Base-by-base conservation (phyloP, 768 basidiomycete species). In the Lactarius psammicola region DNA sequence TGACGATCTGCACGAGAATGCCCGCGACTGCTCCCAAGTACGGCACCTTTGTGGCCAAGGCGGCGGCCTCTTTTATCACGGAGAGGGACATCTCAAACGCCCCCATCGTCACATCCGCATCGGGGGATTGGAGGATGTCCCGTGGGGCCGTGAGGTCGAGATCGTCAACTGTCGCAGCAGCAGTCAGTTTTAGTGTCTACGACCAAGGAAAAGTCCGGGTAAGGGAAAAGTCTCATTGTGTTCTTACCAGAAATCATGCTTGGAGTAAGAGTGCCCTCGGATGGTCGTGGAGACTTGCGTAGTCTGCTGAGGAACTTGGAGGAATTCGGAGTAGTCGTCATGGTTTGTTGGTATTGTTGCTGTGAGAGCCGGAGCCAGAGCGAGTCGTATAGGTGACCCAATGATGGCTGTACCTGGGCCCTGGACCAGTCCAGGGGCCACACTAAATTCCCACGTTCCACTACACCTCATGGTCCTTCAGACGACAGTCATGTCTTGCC, bases 1-100 rank as follows among this genome's bases (percentile, higher is more conserved):
- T 58, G 53, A 63, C 31, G 11, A 63, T 68, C 28, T 65, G 54
- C n/a, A 56, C 4, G 7, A 64, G 28, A 34, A 69, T 10, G 9
- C 59, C n/a, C 10, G 62, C 58, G 40, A 69, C 13, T 5, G 26
- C 59, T 34, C 59, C 62, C 44, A 69, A 2, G 49, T 67, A 69
- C 15, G 68, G 68, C 20, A 69, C 30, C 4, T 18, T 36, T 34
- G 26, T 8, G 1, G 62, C 51, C 44, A 67, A 46, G 20, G n/a
- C 46, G 7, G 61, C 62, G 2, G 61, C 62, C 15, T 69, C 68
- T 3, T 30, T 54, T 13, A 67, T 46, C 26, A 69, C 17, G 11
- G 17, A 13, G 23, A 69, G 18, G 13, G 68, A 28, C n/a, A 56
- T 31, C 6, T 68, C 66, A 4, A 64, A 51, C 18, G 51, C 49